Evolutionary conservation across 768 basidiomycete species (phyloP).

Genomic region (Leccinum incarnatum): DNA sequence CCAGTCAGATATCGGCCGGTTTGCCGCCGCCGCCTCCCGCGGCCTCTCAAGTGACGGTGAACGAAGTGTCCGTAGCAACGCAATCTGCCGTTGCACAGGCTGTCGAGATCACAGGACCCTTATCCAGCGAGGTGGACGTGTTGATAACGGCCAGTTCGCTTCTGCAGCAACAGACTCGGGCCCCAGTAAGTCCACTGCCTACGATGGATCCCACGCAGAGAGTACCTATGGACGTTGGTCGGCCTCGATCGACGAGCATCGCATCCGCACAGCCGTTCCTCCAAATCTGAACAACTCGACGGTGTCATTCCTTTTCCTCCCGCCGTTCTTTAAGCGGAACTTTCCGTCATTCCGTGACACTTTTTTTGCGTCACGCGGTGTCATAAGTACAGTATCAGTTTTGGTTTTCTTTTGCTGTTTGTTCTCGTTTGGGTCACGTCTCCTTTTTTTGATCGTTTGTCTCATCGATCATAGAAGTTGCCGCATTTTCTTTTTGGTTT

Average conservation of each 20-base stretch:
- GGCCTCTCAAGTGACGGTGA: conserved; percentile 48
- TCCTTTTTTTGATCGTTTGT: conserved; percentile 23
- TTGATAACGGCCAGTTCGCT: conserved; percentile 65
- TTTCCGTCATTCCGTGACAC: conserved; percentile 16
- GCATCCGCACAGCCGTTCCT: conserved; percentile 26
- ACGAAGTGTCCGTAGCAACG: conserved; percentile 58
- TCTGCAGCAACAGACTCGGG: conserved; percentile 43
- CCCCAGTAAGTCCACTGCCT: conserved; percentile 26
- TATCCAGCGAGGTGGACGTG: conserved; percentile 78
- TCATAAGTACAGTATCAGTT: conserved; percentile 17
- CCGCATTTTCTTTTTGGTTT: conserved; percentile 15
- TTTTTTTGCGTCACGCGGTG: conserved; percentile 17
- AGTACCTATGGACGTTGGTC: conserved; percentile 30
- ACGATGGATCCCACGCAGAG: conserved; percentile 27
- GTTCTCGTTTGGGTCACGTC: conserved; percentile 21
- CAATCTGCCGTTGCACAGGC: conserved; percentile 82
- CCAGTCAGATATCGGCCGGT: conserved; percentile 39
- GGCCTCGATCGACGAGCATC: conserved; percentile 37
- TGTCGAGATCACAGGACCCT: conserved; percentile 69
- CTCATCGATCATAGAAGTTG: conserved; percentile 31
- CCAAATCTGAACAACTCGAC: conserved; percentile 20
- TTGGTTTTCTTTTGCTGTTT: conserved; percentile 22
- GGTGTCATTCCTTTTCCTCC: conserved; percentile 22
- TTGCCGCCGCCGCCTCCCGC: conserved; percentile 31
- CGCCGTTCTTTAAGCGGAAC: conserved; percentile 27